A percentile compares a stretch with the other conserved stretches of the same genome.
Conservation (phyloP, 768 basidiomycete genomes). For the Pleurotus sapidus region DNA sequence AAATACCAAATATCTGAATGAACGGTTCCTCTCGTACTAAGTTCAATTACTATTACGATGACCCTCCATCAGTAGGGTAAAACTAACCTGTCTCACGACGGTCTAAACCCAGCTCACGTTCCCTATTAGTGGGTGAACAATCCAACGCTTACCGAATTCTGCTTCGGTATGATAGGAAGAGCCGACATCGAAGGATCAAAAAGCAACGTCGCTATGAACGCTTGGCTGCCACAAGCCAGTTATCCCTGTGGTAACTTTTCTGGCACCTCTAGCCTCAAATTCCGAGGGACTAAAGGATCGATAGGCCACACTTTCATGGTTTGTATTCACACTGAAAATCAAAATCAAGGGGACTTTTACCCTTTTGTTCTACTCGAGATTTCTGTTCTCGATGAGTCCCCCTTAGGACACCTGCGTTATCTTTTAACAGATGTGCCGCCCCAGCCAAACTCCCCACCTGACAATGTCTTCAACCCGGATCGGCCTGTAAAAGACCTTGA, state of each 20-base stretch:
- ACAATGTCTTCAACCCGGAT: too few relatives aligned
- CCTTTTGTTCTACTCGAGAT: conserved; percentile 79
- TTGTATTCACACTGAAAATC: conserved; percentile 81
- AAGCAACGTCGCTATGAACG: conserved; percentile 83
- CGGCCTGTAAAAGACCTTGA: too few relatives aligned
- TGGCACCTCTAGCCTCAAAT: conserved; percentile 80
- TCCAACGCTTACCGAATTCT: too few relatives aligned
- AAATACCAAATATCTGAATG: conserved; percentile 85
- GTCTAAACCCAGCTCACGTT: too few relatives aligned
- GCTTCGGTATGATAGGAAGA: conserved; percentile 81
- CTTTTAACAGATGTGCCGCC: too few relatives aligned
- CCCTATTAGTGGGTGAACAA: too few relatives aligned
- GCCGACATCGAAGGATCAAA: conserved; percentile 82
- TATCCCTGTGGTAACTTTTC: conserved; percentile 79
- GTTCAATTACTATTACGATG: too few relatives aligned
- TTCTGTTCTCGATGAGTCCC: conserved; percentile 79
- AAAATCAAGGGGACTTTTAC: conserved; percentile 80
- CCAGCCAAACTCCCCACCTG: too few relatives aligned
- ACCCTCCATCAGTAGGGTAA: too few relatives aligned
- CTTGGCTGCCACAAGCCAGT: conserved; percentile 82
- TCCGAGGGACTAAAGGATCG: conserved; percentile 79
- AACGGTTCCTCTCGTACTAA: too few relatives aligned
- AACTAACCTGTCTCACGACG: too few relatives aligned
- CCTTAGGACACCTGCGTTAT: conserved; percentile 82
- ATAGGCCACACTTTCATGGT: conserved; percentile 83